Base-by-base conservation (phyloP, 2,329 filamentous ascomycete genomes). In the Neofusicoccum sp. region DNA sequence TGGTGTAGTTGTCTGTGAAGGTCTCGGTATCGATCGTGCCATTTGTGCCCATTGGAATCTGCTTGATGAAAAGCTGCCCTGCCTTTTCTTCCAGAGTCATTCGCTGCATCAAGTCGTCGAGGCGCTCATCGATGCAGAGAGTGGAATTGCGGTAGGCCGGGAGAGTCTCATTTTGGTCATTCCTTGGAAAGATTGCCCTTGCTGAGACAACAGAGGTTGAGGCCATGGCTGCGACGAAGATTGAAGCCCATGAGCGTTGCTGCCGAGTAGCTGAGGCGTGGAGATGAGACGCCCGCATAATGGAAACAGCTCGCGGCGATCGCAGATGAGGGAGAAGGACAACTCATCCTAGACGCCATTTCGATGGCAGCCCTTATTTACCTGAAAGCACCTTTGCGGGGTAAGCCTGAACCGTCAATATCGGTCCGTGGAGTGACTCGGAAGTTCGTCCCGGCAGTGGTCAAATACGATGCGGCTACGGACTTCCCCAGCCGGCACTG, bases 21-120 rank as follows among this genome's bases (percentile, higher is more conserved):
- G 65, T 65, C 8, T 62, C 65, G 26, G 51, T 31, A 51, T 67
- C 62, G 8, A 76, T 58, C 6, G 72, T 73, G 8, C 70, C 72
- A 47, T 76, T 75, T 6, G 66, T 58, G 1, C 72, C 72, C 43
- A 68, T 65, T 5, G 63, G 66, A 38, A 76, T 61, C 57, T 73
- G 72, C 20, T 71, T 70, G 60, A 81, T 78, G 64, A 80, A 81
- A 58, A 82, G 71, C 63, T 80, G 78, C 1, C 79, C 79, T 2
- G 76, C 79, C 60, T 81, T 82, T 63, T 82, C 79, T 40, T 78
- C 75, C 0, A 82, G 49, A 0, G 75, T 80, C 79, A 82, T 82
- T 8, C 78, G 75, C 3, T 69, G 66, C 12, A 78, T 64, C 3
- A 82, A 73, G 60, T 81, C 79, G 26, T 80, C 76, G 6, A 82